Conservation (phyloP, 2,329 filamentous ascomycete species). For the Monascus ruber region DNA sequence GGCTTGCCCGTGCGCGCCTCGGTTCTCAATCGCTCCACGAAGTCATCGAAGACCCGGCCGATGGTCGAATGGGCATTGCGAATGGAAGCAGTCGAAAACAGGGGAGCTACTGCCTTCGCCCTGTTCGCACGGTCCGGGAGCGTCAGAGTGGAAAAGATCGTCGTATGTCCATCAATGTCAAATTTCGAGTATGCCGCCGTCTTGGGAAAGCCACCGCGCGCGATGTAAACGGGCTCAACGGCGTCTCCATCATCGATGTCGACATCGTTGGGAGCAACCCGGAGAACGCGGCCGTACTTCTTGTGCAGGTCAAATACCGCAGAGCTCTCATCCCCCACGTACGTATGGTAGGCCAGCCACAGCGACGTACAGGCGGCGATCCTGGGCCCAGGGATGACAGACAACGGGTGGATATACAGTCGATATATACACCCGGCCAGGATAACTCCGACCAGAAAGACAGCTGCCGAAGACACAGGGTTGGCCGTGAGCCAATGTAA, state of each 20-base stretch:
- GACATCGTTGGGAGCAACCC: conserved; percentile 28
- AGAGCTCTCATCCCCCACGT: conserved; percentile 22
- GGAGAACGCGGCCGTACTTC: conserved; percentile 24
- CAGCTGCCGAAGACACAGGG: not conserved
- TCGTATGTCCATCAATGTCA: conserved; percentile 44
- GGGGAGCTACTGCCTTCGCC: conserved; percentile 39
- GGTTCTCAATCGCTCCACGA: conserved; percentile 9
- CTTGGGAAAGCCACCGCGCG: conserved; percentile 44
- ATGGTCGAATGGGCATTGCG: conserved; percentile 8
- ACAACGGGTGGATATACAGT: conserved; percentile 28
- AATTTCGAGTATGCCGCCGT: conserved; percentile 44
- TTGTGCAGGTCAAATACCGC: conserved; percentile 17
- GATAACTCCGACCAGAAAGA: not conserved
- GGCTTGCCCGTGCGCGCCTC: conserved; percentile 7
- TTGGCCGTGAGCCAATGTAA: not conserved
- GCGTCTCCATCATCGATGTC: conserved; percentile 36
- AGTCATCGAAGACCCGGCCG: conserved; percentile 9
- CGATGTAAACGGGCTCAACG: conserved; percentile 40
- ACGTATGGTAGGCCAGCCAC: conserved; percentile 22
- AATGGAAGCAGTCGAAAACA: conserved; percentile 30
- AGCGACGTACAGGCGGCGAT: conserved; percentile 21
- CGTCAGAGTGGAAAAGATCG: conserved; percentile 42
- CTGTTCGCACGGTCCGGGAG: conserved; percentile 32
- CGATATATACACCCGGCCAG: conserved; percentile 15
- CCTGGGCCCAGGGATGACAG: conserved; percentile 28